Percentiles rank a stretch among this genome's conserved stretches.
These are phyloP conservation scores for Penicillium frequentans DNA, from an alignment of 2,329 filamentous ascomycete species.

Conservation along the genomic window DNA sequence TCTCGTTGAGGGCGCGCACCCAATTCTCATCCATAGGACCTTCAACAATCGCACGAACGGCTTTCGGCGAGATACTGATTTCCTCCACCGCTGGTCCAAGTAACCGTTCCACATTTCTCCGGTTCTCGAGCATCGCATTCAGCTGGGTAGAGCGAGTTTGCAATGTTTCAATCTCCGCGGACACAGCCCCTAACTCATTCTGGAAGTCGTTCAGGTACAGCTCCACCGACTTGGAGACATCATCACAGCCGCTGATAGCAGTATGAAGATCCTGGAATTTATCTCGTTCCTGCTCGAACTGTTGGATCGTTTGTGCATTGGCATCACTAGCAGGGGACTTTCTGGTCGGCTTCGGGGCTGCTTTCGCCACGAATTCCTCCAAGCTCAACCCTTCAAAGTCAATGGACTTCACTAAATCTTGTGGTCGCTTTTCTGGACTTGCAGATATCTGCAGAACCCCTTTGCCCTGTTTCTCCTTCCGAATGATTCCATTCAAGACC, in stretches of 20 bases:
- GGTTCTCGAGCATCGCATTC: constrained; percentile 82
- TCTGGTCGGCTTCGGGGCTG: constrained; percentile 26
- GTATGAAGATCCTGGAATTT: constrained; percentile 88
- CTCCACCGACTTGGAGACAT: constrained; percentile 90
- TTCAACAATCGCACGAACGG: constrained; percentile 82
- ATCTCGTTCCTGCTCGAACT: constrained; percentile 78
- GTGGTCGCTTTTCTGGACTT: constrained; percentile 34
- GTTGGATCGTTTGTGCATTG: constrained; percentile 63
- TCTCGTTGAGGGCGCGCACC: constrained; percentile 76
- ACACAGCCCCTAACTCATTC: constrained; percentile 86
- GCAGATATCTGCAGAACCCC: constrained; percentile 3
- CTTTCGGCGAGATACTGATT: constrained; percentile 78
- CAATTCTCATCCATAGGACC: constrained; percentile 88
- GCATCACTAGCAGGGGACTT: constrained; percentile 33
- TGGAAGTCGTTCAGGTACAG: constrained; percentile 90
- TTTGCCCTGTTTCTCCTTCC: constrained; percentile 31
- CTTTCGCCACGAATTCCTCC: constrained; percentile 62
- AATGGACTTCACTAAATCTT: constrained; percentile 61
- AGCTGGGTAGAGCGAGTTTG: constrained; percentile 82
- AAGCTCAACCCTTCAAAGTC: constrained; percentile 79
- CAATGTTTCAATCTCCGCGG: constrained; percentile 89
- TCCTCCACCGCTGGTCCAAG: constrained; percentile 89
- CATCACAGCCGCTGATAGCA: constrained; percentile 86
- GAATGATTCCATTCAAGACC: constrained; percentile 64
- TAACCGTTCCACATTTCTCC: constrained; percentile 83